Conservation (phyloP, 345 rosid genomes). For the Eucalyptus cloeziana region DNA sequence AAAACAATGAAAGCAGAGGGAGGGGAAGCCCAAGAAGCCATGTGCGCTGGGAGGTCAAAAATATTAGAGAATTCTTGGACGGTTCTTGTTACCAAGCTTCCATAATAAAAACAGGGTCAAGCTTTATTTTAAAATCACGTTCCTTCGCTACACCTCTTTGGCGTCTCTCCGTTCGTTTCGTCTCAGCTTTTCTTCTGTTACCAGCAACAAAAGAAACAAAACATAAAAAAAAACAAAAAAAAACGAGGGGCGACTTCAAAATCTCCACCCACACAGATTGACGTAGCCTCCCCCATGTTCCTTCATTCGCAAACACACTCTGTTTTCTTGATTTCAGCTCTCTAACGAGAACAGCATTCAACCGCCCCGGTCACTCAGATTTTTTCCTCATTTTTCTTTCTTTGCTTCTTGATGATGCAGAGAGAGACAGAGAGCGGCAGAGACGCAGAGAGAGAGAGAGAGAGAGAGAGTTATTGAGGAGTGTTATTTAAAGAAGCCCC, state of each 20-base stretch:
- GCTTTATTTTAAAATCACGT: background rate
- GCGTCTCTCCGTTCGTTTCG: background rate
- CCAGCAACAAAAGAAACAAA: background rate
- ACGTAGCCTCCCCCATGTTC: background rate
- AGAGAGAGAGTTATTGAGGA: background rate
- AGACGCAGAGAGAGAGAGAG: background rate
- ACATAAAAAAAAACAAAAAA: background rate
- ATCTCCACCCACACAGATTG: background rate
- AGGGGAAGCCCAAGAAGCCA: constrained; percentile 35
- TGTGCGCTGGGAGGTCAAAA: constrained; percentile 61
- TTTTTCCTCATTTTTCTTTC: background rate
- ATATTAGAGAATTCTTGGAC: constrained; percentile 23
- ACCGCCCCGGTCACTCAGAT: background rate
- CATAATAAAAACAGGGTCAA: background rate
- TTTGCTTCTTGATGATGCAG: background rate
- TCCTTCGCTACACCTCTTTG: background rate
- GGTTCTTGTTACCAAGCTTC: background rate
- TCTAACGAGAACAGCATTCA: background rate
- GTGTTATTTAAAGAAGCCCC: background rate
- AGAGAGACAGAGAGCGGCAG: background rate
- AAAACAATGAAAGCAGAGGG: constrained; percentile 1
- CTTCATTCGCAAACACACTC: background rate
- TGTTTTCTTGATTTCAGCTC: background rate
- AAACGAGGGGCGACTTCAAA: background rate
- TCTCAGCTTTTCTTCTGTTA: background rate